phyloP scores from a whole-genome alignment of 75 land plant species.

The Pinus albicaulis region DNA sequence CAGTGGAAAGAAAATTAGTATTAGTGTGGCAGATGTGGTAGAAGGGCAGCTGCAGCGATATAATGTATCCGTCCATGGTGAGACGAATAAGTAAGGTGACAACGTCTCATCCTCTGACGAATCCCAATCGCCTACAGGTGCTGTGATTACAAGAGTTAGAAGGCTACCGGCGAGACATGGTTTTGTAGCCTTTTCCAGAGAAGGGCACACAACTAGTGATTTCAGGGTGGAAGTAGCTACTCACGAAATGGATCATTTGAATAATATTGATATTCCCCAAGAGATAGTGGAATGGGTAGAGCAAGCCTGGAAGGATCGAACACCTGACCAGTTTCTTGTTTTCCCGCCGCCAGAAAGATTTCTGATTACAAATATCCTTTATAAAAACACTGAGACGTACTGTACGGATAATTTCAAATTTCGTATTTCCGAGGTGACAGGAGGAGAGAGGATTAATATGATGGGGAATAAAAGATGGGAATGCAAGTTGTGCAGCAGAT shows the following conservation, averaged over 20 bases:
- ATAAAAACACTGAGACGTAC: too few relatives aligned
- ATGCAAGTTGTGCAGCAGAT: too few relatives aligned
- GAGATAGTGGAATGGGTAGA: not conserved
- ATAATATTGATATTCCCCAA: not conserved
- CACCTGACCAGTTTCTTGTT: too few relatives aligned
- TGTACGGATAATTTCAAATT: too few relatives aligned
- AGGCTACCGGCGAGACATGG: not conserved
- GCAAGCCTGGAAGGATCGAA: not conserved
- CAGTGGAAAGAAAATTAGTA: not conserved
- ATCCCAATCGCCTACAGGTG: too few relatives aligned
- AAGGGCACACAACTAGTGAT: not conserved
- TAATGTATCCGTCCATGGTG: not conserved
- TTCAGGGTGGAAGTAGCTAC: not conserved
- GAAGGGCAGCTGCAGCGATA: not conserved
- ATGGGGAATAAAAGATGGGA: too few relatives aligned
- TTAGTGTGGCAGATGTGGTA: not conserved
- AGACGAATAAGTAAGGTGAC: too few relatives aligned
- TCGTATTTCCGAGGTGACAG: too few relatives aligned
- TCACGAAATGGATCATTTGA: not conserved
- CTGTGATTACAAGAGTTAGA: not conserved
- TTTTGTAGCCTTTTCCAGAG: not conserved
- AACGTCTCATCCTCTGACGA: too few relatives aligned
- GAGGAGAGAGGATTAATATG: too few relatives aligned
- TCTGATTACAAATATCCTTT: too few relatives aligned
- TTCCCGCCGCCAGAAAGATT: too few relatives aligned